Evolutionary conservation across 2,329 filamentous ascomycete genomes (phyloP), one percentile per base, ranked within the genome.

Genomic region (Diaporthe sp.): DNA sequence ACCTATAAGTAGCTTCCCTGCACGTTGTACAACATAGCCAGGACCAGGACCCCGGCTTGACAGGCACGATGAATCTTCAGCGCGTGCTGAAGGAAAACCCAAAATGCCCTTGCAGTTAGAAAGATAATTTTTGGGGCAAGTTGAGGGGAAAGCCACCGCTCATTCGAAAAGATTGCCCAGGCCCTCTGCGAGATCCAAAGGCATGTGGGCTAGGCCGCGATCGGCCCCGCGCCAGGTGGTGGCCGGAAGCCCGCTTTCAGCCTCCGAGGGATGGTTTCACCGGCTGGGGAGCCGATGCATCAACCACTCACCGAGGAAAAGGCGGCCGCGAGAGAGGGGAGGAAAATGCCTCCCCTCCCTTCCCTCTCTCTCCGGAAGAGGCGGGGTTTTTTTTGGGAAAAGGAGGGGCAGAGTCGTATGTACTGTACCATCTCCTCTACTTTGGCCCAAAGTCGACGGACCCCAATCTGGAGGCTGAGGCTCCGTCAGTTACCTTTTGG

Each of bases 191-290:
- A 17, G 22, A 39, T 32, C 19, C 59, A 63, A 19, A 63, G n/a
- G 59, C 39, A 63, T 32, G 39, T 32, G 42, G 58, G 44, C 63
- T 68, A 68, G 32, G 63, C 47, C 63, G 63, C 32, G 30, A 68
- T 27, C 32, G 50, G 63, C 63, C 63, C 63, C 63, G 63, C 30
- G 63, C 63, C 63, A 37, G 70, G 50, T 66, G 73, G 61, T 74
- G 73, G 51, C 50, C 53, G 58, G 61, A 73, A 47, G 68, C 68
- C 73, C 65, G 73, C 56, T 47, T 51, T 69, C 61, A 74, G 61
- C 70, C 73, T 73, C 73, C 70, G 63, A 37, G 63, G n/a, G 53
- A 53, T 42, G 42, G 70, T 75, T 75, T 75, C 73, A 75, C 53
- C n/a, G 70, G 70, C 56, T 69, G 70, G 53, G 44, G 44, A 32